phyloP scores from a whole-genome alignment of 306 rosid species.

The Acacia acuminata region DNA sequence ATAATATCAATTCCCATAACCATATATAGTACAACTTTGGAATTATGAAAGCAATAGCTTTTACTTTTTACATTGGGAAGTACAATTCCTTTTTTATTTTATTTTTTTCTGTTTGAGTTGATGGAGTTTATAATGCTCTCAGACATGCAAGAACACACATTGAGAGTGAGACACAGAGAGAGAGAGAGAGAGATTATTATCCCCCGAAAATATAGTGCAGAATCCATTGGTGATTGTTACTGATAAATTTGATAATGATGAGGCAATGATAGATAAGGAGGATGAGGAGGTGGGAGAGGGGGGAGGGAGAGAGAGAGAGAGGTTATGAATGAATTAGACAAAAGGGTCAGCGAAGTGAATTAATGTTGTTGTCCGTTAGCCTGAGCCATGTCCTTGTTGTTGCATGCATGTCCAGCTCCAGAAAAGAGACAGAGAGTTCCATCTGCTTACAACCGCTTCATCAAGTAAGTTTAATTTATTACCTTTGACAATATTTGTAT shows the following conservation, averaged over 20 bases:
- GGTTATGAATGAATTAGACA: neutral
- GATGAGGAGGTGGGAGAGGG: neutral
- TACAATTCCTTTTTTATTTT: neutral
- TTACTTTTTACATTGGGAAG: neutral
- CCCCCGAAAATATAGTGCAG: slow-evolving; percentile 47
- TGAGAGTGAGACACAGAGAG: slow-evolving; percentile 18
- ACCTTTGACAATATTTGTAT: neutral
- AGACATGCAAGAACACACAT: slow-evolving; percentile 32
- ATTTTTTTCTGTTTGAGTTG: neutral
- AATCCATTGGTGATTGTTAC: slow-evolving; percentile 48
- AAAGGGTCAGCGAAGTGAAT: slow-evolving; percentile 43
- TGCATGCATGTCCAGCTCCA: slow-evolving; percentile 73
- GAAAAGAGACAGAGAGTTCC: slow-evolving; percentile 99
- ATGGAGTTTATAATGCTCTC: slow-evolving; percentile 8
- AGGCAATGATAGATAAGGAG: slow-evolving; percentile 45
- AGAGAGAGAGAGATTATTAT: neutral
- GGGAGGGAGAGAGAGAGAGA: neutral
- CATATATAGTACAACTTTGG: neutral
- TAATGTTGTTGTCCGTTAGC: slow-evolving; percentile 35
- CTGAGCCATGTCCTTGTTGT: slow-evolving; percentile 22
- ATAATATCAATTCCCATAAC: neutral
- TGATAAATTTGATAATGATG: slow-evolving; percentile 42
- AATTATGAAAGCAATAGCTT: neutral
- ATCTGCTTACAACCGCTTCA: slow-evolving; percentile 99
- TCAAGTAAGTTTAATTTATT: slow-evolving; percentile 65